Evolutionary conservation across 371 early-diverging fungal species (phyloP).

Genomic region (Nematocida displodere): DNA sequence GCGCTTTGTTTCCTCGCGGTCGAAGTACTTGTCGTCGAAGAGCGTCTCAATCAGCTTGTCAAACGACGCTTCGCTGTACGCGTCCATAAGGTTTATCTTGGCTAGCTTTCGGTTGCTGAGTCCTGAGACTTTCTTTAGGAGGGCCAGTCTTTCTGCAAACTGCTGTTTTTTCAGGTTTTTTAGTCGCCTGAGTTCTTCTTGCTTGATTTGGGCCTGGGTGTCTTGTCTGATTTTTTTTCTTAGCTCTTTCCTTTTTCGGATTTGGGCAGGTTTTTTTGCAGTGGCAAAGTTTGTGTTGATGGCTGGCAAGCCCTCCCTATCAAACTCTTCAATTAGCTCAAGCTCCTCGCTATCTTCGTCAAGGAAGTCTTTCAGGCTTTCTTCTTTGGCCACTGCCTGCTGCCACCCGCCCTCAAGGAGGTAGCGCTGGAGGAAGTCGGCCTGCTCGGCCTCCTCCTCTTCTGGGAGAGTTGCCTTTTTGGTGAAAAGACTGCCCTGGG

Average conservation of each 20-base stretch:
- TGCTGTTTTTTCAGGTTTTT: constrained; percentile 51
- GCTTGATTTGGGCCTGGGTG: constrained; percentile 28
- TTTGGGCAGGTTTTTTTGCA: constrained; percentile 21
- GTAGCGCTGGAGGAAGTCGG: constrained; percentile 23
- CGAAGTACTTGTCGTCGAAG: constrained; percentile 43
- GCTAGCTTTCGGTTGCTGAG: constrained; percentile 33
- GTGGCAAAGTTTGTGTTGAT: neutral
- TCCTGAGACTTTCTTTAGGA: constrained; percentile 33
- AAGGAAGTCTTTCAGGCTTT: constrained; percentile 1
- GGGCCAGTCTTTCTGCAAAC: constrained; percentile 21
- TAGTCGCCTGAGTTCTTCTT: constrained; percentile 42
- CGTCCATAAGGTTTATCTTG: constrained; percentile 18
- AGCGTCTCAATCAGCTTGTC: constrained; percentile 3
- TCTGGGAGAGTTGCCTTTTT: neutral
- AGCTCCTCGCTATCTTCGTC: constrained; percentile 48
- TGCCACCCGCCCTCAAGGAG: constrained; percentile 38
- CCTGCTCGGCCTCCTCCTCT: neutral
- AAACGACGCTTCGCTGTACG: constrained; percentile 22
- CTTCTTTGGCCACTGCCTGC: neutral
- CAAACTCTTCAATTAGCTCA: constrained; percentile 43
- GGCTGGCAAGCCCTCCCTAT: neutral
- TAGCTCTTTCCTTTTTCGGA: constrained; percentile 41
- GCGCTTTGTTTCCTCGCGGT: constrained; percentile 9
- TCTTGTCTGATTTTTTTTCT: constrained; percentile 17
- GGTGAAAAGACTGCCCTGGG: neutral